Evolutionary conservation across 805 yeast genomes (phyloP), one percentile per base, ranked within the genome.

Genomic region (Candida koratica): DNA sequence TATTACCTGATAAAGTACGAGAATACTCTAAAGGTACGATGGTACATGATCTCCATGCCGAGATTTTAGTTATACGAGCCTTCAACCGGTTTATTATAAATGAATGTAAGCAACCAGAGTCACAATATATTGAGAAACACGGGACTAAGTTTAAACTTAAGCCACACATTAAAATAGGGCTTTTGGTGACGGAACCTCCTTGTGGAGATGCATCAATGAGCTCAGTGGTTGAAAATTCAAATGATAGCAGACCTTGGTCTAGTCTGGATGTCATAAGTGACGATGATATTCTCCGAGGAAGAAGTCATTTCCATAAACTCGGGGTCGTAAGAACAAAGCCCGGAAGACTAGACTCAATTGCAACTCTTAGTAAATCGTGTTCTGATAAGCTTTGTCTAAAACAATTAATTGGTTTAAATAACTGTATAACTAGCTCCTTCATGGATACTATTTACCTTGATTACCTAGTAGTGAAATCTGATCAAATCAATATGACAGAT

Each of bases 21-120:
- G 42, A 53, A 3, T 60, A 61, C 32, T 61, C 74, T 2, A 38
- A 62, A 0, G 97, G 97, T 0, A 52, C 55, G 12, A 55, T 87
- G 6, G 63, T 90, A 0, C 97, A 90, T 51, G 97, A 90, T 56
- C 66, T 80, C 55, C 98, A 90, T 61, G 97, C 97, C 0, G 98
- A 90, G 52, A 73, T 88, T 1, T 58, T 93, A 11, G 75, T 83
- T 0, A 39, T 89, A 0, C 60, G 97, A 17, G 74, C 78, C 1
- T 77, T 90, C 52, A 89, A 89, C 47, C 56, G 73, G 45, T 71
- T 64, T 35, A 44, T 85, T 14, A 38, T 86, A 15, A 60, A 73
- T 11, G 79, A 80, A 41, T 64, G 73, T 28, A 28, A 37, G 6
- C 39, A 43, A 4, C 5, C 6, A 6, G 17, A 19, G 9, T 28